phyloP scores from a whole-genome alignment of 1,139 yeast species.

The Kodamaea suecica region DNA sequence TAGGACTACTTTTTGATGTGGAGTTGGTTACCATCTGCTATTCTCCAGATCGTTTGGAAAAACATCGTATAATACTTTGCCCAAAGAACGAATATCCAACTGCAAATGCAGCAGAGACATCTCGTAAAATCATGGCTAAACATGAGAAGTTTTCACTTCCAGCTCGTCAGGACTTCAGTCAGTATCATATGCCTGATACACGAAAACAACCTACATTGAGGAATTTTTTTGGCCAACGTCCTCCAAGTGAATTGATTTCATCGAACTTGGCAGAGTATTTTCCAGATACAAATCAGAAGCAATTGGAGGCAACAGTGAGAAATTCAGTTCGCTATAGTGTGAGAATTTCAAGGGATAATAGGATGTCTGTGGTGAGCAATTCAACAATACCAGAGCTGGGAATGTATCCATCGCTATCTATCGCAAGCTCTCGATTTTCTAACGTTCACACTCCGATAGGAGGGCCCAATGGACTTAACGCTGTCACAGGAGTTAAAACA shows the following conservation, averaged over 20 bases:
- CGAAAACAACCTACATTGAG: slow-evolving; percentile 32
- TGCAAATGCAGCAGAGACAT: slow-evolving; percentile 62
- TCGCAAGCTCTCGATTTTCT: slow-evolving; percentile 1
- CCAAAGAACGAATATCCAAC: slow-evolving; percentile 64
- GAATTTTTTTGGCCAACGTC: slow-evolving; percentile 81
- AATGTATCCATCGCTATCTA: slow-evolving; percentile 2
- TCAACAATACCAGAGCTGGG: slow-evolving; percentile 16
- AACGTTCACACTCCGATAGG: too few relatives aligned
- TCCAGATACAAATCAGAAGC: slow-evolving; percentile 75
- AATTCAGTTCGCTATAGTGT: slow-evolving; percentile 80
- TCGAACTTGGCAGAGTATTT: slow-evolving; percentile 87
- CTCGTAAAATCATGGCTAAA: slow-evolving; percentile 42
- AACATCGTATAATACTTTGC: slow-evolving; percentile 70
- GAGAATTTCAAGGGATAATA: slow-evolving; percentile 35
- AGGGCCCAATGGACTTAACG: too few relatives aligned
- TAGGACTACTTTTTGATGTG: slow-evolving; percentile 65
- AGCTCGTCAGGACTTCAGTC: slow-evolving; percentile 8
- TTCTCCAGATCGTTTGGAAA: slow-evolving; percentile 67
- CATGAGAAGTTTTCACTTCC: slow-evolving; percentile 22
- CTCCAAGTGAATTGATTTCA: slow-evolving; percentile 89
- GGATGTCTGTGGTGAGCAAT: slow-evolving; percentile 25
- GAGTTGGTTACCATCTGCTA: slow-evolving; percentile 83
- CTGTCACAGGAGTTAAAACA: background rate
- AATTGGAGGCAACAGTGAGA: slow-evolving; percentile 74
- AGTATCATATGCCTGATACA: slow-evolving; percentile 26